A percentile compares a stretch with the other conserved stretches of the same genome.
Conservation (phyloP, 345 rosid species). For the Crucihimalaya himalaica region DNA sequence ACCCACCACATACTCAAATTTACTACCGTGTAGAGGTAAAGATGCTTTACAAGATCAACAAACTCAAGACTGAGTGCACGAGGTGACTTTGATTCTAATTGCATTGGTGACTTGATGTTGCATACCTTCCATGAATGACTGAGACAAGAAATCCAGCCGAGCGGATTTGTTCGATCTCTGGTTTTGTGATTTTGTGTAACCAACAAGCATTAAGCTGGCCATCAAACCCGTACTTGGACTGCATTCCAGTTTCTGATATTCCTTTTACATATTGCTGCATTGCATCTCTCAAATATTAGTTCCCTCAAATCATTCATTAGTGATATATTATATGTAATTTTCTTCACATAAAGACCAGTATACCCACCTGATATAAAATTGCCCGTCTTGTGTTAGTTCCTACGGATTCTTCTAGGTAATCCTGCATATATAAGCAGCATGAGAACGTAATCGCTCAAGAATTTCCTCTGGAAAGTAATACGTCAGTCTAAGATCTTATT, state of each 20-base stretch:
- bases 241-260: constrained; percentile 94
- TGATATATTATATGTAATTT: background rate
- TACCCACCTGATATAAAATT: constrained; percentile 71
- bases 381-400: constrained; percentile 67
- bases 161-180: constrained; percentile 66
- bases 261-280: constrained; percentile 90
- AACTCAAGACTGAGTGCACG: background rate
- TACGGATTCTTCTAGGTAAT: constrained; percentile 70
- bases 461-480: constrained; percentile 1
- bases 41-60: background rate
- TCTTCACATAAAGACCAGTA: background rate
- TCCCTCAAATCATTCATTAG: background rate
- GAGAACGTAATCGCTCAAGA: background rate
- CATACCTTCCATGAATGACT: constrained; percentile 93
- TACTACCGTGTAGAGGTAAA: background rate
- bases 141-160: constrained; percentile 86
- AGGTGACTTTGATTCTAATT: background rate
- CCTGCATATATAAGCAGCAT: constrained; percentile 34
- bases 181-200: constrained; percentile 70
- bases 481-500: background rate
- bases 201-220: constrained; percentile 98
- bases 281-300: constrained; percentile 17
- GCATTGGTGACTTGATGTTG: background rate
- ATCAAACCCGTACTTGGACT: constrained; percentile 75
- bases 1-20: constrained; percentile 15